Percentiles rank a stretch among this genome's conserved stretches.
These are phyloP conservation scores for Ophiostoma populinum DNA, from an alignment of 2,329 filamentous ascomycete species.

Conservation along the genomic window DNA sequence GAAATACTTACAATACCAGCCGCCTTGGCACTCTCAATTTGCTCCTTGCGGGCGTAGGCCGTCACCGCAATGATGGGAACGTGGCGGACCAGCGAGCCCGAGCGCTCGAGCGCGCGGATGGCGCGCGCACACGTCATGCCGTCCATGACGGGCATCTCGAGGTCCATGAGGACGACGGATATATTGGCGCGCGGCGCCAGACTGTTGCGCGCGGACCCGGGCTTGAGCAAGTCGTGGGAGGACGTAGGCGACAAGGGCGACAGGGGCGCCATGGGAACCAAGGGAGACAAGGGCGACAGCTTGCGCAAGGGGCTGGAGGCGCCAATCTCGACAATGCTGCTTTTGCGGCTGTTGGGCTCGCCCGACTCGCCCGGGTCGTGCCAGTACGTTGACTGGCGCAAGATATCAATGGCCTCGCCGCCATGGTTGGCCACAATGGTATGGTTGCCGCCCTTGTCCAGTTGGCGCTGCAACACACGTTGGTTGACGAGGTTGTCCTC, in stretches of 20 bases:
- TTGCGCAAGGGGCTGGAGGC: too few species aligned
- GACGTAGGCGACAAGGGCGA: too few species aligned
- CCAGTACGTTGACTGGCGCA: slow-evolving; percentile 41
- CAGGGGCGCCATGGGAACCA: too few species aligned
- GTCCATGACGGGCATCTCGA: slow-evolving; percentile 72
- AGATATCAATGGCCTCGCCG: slow-evolving; percentile 39
- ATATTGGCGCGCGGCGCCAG: too few species aligned
- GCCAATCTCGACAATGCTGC: not conserved
- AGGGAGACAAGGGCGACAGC: not conserved
- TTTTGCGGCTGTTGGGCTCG: not conserved
- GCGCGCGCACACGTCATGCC: slow-evolving; percentile 54
- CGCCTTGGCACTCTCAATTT: slow-evolving; percentile 51
- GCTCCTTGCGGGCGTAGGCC: slow-evolving; percentile 59
- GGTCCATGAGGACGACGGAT: slow-evolving; percentile 59
- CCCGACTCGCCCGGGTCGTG: slow-evolving; percentile 3
- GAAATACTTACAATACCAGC: slow-evolving; percentile 49
- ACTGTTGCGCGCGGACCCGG: too few species aligned
- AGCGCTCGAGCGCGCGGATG: slow-evolving; percentile 50
- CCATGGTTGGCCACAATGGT: slow-evolving; percentile 49
- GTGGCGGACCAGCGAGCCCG: slow-evolving; percentile 43
- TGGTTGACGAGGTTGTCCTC: slow-evolving; percentile 55
- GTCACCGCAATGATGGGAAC: slow-evolving; percentile 75
- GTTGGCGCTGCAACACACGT: slow-evolving; percentile 42
- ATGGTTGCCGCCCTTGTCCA: slow-evolving; percentile 41
- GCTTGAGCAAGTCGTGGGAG: too few species aligned